phyloP scores from a whole-genome alignment of 805 yeast genomes.

The Cyberlindnera bimundalis region DNA sequence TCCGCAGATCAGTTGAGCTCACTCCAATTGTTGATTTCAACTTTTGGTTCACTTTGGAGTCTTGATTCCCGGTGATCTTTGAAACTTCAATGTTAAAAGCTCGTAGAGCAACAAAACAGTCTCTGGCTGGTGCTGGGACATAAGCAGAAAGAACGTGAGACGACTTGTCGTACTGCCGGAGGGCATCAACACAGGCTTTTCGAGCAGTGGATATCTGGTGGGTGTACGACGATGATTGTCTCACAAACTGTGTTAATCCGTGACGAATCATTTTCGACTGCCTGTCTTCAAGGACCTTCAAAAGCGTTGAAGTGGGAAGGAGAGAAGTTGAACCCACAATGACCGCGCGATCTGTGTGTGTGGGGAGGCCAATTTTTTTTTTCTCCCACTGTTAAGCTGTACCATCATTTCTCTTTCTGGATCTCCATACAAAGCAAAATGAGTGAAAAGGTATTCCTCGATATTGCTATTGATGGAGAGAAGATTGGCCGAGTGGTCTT shows the following conservation, averaged over 20 bases:
- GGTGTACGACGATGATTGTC: conserved; percentile 3
- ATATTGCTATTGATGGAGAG: conserved; percentile 42
- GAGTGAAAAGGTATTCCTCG: conserved; percentile 39
- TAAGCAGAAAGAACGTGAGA: conserved; percentile 65
- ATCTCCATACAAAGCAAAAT: neutral
- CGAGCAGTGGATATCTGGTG: conserved; percentile 12
- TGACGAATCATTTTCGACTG: neutral
- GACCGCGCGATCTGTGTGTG: neutral
- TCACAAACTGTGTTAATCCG: neutral
- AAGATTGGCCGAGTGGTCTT: conserved; percentile 58
- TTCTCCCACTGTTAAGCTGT: too few species aligned
- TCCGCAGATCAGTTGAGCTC: conserved; percentile 40
- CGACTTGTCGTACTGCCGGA: conserved; percentile 48
- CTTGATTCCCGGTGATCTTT: conserved; percentile 32
- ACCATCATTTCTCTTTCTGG: neutral
- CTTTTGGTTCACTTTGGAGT: conserved; percentile 33
- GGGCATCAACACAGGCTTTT: conserved; percentile 3
- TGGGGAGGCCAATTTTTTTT: neutral
- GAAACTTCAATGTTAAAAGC: conserved; percentile 65
- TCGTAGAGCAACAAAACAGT: conserved; percentile 58
- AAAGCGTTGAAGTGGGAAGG: too few species aligned
- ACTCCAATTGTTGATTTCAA: conserved; percentile 21
- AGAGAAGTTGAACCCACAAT: neutral
- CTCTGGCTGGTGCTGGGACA: conserved; percentile 60
- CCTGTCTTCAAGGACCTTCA: too few species aligned